Evolutionary conservation across 768 basidiomycete genomes (phyloP), one percentile per base, ranked within the genome.

Genomic region (Dacryopinax spathularia): DNA sequence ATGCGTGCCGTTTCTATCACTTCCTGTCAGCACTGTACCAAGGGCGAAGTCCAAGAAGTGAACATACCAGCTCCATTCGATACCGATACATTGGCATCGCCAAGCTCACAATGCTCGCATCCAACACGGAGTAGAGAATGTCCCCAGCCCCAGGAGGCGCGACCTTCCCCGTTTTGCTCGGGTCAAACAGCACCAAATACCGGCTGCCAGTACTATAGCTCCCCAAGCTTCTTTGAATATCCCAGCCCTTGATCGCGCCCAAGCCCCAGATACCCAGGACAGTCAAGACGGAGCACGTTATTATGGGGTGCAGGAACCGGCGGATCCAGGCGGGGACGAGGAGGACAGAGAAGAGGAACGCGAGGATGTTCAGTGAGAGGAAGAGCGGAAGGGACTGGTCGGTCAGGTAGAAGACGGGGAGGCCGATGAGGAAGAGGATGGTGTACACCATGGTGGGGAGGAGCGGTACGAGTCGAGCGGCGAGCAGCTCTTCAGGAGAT

Each of bases 281-380:
- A 15, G 48, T 56, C 5, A 56, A 29, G 13, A 56, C 25, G 13
- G 48, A 56, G 48, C 48, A 56, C 3, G 48, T 56, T 22, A 56
- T 25, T 22, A 56, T 56, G 25, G 48, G 48, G 48, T 56, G 48
- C 5, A 56, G 48, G 48, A 56, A 56, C 13, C 48, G 48, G 29
- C 48, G 48, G 48, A 56, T 20, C 7, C 20, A 10, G 13, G 48
- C 13, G 3, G 48, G 48, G 48, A 56, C 48, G 48, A 56, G 48
- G 13, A 56, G 48, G 48, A 56, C 48, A 13, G 48, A 56, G 48
- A 56, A 56, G 48, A 56, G 48, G 48, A 56, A 56, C 31, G 48
- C 22, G 48, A 56, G 48, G 48, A 56, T 18, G 48, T 56, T 56
- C 13, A 56, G 48, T 3, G 48, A 10, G 10, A 56, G 48, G 48